Conservation (phyloP, 805 yeast genomes). For the Myxozyma geophila region DNA sequence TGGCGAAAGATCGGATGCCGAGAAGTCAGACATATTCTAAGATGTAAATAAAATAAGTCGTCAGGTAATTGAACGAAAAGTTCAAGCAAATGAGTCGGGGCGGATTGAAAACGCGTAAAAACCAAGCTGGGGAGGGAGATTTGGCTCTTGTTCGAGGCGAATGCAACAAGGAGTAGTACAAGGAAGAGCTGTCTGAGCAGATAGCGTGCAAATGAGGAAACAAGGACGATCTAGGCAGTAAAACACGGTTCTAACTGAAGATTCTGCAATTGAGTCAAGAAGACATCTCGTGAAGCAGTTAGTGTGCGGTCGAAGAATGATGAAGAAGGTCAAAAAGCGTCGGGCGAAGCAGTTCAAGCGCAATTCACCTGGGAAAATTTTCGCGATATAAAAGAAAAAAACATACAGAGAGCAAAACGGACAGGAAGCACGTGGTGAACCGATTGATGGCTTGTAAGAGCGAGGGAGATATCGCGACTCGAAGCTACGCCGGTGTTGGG, state of each 20-base stretch:
- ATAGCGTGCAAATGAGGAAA: neutral
- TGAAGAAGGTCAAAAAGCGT: slow-evolving; percentile 11
- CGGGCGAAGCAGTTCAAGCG: neutral
- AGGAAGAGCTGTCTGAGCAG: neutral
- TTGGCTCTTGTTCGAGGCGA: neutral
- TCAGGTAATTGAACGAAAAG: too few relatives aligned
- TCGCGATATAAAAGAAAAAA: neutral
- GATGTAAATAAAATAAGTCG: neutral
- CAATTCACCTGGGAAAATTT: neutral
- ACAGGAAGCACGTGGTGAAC: neutral
- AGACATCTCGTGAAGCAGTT: slow-evolving; percentile 5
- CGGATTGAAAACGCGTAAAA: neutral
- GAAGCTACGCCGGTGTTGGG: neutral
- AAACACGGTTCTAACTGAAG: neutral
- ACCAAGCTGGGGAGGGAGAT: neutral
- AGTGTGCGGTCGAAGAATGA: slow-evolving; percentile 1
- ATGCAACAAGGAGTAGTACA: neutral
- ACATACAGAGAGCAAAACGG: neutral
- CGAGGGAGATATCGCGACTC: neutral
- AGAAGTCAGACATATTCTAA: slow-evolving; percentile 1
- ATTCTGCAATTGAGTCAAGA: slow-evolving; percentile 12
- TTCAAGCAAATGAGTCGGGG: neutral
- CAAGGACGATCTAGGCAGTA: neutral
- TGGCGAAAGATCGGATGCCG: slow-evolving; percentile 18
- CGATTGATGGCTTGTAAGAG: neutral